A percentile compares a stretch with the other conserved stretches of the same genome.
Conservation (phyloP, 1,139 yeast species). For the Debaryomyces coudertii region DNA sequence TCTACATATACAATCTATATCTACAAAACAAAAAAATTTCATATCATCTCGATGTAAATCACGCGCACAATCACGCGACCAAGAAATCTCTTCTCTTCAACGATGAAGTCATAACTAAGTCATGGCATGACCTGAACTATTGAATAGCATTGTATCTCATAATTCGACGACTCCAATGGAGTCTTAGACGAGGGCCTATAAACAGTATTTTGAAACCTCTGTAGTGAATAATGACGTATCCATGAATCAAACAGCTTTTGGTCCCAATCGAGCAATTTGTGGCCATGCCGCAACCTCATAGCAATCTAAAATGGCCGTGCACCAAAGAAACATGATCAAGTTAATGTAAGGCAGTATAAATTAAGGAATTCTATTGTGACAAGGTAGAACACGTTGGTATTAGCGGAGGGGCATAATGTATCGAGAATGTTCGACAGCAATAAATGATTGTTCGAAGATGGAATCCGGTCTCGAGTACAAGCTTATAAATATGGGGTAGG, state of each 20-base stretch:
- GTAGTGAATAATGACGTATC: neutral
- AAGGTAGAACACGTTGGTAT: neutral
- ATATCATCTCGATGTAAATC: constrained; percentile 7
- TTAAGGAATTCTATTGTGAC: constrained; percentile 2
- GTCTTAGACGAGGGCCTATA: neutral
- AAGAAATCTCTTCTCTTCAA: too few relatives aligned
- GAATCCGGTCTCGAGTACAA: neutral
- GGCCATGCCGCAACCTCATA: constrained; percentile 3
- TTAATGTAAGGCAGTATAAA: neutral
- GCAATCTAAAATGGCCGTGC: constrained; percentile 1
- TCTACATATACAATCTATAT: neutral
- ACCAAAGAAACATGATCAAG: constrained; percentile 2
- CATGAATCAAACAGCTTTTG: neutral
- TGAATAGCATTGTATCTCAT: neutral
- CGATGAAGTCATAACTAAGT: too few relatives aligned
- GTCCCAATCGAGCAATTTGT: neutral
- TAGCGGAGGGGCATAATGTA: neutral
- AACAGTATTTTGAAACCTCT: neutral
- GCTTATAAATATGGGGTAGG: constrained; percentile 5
- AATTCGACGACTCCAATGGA: neutral
- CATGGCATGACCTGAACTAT: neutral
- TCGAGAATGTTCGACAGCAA: constrained; percentile 8
- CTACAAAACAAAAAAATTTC: constrained; percentile 10
- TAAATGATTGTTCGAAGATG: neutral
- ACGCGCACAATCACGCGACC: constrained; percentile 2